Evolutionary conservation across 2,329 filamentous ascomycete genomes (phyloP), one percentile per base, ranked within the genome.

Genomic region (Arthrobotrys sphaeroides): DNA sequence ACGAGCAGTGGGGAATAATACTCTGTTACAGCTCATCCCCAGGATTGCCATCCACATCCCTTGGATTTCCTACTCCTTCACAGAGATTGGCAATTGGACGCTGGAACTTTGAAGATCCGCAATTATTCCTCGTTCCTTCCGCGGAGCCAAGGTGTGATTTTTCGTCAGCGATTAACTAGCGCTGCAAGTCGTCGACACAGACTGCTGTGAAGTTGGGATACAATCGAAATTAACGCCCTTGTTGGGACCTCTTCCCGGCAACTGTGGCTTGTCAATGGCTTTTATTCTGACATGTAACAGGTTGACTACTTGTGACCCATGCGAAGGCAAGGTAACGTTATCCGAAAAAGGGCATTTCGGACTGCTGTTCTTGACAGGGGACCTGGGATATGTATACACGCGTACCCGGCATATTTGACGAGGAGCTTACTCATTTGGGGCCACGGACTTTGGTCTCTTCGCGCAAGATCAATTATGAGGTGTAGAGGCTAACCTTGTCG

Each of bases 251-350:
- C 1, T 38, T 13, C 31, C 20, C 26, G 22, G 42, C 6, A 6
- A 20, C 47, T 28, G 68, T 73, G 68, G 68, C 68, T 73, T 72
- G 51, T 20, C 2, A 43, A 49, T 72, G 68, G 68, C 68, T 60
- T 59, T 73, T 49, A 18, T 38, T 31, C 24, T 20, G 40, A 12
- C 4, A 33, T 20, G 26, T 51, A 53, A 57, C 49, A 59, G 61
- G 60, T 60, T 73, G 51, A 53, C 24, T 28, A 20, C 20, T 10
- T 5, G 10, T 10, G 18, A 49, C 28, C 55, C 59, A 45, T 62
- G 43, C 13, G 59, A 43, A 3, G 13, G 13, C 12, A 18, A 49
- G 22, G 28, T 53, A 73, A 66, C 60, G 68, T 73, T 73, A 73
- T 73, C 60, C 60, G 40, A 73, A 60, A 73, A 47, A 24, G 51